Evolutionary conservation across 176 grass and related monocot genomes (phyloP).

Genomic region (Chrysopogon serrulatus): DNA sequence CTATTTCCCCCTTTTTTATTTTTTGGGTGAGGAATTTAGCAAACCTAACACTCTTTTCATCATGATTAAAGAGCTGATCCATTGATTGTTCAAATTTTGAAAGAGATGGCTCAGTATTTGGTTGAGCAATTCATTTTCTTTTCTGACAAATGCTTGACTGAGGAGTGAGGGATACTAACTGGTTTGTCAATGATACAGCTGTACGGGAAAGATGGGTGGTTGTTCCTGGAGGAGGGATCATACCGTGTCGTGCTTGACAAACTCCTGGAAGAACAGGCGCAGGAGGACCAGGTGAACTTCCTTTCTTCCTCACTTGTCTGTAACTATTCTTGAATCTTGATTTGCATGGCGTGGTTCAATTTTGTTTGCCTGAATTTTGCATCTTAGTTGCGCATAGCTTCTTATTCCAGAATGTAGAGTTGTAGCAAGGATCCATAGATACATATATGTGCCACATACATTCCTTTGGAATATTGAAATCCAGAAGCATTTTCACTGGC

Average conservation of each 20-base stretch:
- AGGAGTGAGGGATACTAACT: background rate
- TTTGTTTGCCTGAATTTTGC: background rate
- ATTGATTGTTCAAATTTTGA: background rate
- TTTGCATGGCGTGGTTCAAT: background rate
- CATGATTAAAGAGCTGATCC: background rate
- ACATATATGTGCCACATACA: background rate
- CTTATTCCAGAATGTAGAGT: background rate
- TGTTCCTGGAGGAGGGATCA: constrained; percentile 8
- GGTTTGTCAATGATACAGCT: background rate
- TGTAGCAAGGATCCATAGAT: background rate
- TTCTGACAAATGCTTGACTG: background rate
- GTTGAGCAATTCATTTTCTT: background rate
- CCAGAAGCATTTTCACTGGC: background rate
- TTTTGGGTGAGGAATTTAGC: background rate
- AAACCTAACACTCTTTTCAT: background rate
- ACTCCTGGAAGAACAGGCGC: background rate
- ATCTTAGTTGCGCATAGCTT: background rate
- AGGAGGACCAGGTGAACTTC: constrained; percentile 4
- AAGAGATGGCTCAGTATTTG: background rate
- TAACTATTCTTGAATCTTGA: background rate
- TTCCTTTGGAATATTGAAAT: background rate
- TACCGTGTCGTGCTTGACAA: background rate
- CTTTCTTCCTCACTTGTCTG: background rate
- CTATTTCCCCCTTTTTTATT: background rate
- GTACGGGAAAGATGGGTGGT: constrained; percentile 13